Evolutionary conservation across 139 green algal species (phyloP), one percentile per base, ranked within the genome.

Genomic region (Tetradesmus obliquus): DNA sequence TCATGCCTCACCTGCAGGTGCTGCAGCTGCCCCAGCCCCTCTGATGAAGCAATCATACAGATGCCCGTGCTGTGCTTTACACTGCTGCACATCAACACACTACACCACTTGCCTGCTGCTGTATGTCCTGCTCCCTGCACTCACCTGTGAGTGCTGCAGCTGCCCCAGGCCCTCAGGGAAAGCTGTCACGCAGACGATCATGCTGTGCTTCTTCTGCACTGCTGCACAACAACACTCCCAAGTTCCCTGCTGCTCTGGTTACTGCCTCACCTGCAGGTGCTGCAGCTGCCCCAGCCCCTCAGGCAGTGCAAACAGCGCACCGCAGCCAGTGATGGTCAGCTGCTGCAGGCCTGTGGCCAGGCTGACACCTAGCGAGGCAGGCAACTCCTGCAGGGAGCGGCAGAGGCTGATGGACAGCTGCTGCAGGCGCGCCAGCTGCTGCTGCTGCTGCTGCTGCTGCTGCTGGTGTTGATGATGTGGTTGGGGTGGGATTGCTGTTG

Each of bases 361-460:
- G 15, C 10, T 86, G 53, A 69, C 19, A 6, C 45, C 45, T 9
- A 55, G 19, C 22, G 55, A n/a, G 53, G 2, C 53, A 1, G 81
- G 81, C 3, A 86, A 8, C 32, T 58, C 45, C 51, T 86, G 45
- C 12, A 86, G 45, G 2, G 81, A 60, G 45, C 22, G 7, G 53
- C 81, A 86, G 51, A 22, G 32, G 81, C 45, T 86, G 53, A 86
- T 58, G 3, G 81, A 86, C 12, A 86, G 81, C 32, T 86, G 81
- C 81, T 86, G 81, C 81, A 86, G 13, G 13, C 9, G 22, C 13
- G 81, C 5, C 32, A 86, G 81, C 32, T 86, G 81, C 45, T 58
- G 32, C 32, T 32, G 55, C 32, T 57, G 51, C 81, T 86, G 32
- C 15, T 76, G 66, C 15, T 76, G 66, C 13, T 74, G 66, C 1